Base-by-base conservation (phyloP, 2,329 filamentous ascomycete genomes). In the Xylariaceae sp. region DNA sequence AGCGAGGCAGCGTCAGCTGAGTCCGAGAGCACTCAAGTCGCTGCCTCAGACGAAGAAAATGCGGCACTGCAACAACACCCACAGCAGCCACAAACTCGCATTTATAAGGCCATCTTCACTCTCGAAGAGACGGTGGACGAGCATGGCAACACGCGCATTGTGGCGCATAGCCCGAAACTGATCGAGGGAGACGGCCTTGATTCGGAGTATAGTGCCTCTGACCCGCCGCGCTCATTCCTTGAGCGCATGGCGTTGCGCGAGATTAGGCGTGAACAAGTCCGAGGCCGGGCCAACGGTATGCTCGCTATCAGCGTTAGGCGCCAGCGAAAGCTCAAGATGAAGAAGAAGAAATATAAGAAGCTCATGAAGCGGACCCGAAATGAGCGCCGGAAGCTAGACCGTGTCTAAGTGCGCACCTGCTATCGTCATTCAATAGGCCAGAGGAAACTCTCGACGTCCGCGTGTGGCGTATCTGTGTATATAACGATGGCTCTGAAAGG, bases 311-410 rank as follows among this genome's bases (percentile, higher is more conserved):
- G 89, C 68, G 92, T 96, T 64, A 91, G 87, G 79, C 82, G 94
- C 72, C 90, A 95, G 74, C 80, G 91, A 69, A 95, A 94, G 77
- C 76, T 96, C 68, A 96, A 91, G 84, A 99, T 99, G 92, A 99
- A 99, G 88, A 99, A 97, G 84, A 92, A 97, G 83, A 99, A 99
- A 85, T 96, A 96, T 75, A 97, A 96, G 91, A 99, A 99, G 84
- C 79, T 97, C 63, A 91, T 96, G 88, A 89, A 87, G 80, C 83
- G 85, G 73, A 96, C 92, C 68, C 84, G 92, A 71, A 92, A 89
- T 70, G 73, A 91, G 77, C 86, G 92, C 70, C 85, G 91, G 70
- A 95, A 92, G 77, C 78, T 94, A 66, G 89, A 88, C 66, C 81
- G 85, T 67, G 76, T 81, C 60, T 83, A 76, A 26, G 73, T 57